phyloP scores from a whole-genome alignment of 768 basidiomycete species.

The Xerocomellus intermedius region DNA sequence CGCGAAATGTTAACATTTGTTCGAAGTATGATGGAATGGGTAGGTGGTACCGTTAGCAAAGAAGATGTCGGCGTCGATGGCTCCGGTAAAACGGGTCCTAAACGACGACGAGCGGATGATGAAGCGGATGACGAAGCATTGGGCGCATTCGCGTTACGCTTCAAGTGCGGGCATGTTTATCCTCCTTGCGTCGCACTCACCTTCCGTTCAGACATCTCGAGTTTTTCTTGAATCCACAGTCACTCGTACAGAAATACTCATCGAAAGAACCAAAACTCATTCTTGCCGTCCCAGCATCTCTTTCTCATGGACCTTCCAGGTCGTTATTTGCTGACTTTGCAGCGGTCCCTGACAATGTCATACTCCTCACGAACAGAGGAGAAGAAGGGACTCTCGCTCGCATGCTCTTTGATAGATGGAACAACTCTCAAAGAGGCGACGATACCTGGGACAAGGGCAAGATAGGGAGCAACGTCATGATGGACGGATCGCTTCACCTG shows the following conservation, averaged over 20 bases:
- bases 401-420: slow-evolving; percentile 84
- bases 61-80: slow-evolving; percentile 87
- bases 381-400: slow-evolving; percentile 81
- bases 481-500: slow-evolving; percentile 68
- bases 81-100: slow-evolving; percentile 49
- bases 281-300: slow-evolving; percentile 86
- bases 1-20: slow-evolving; percentile 94
- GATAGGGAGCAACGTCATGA: slow-evolving; percentile 82
- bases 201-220: slow-evolving; percentile 71
- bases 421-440: slow-evolving; percentile 71
- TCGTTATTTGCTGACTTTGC: slow-evolving; percentile 86
- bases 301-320: slow-evolving; percentile 91
- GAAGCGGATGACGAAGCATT: slow-evolving; percentile 80
- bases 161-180: slow-evolving; percentile 59
- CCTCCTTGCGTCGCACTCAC: not conserved
- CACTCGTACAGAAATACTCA: slow-evolving; percentile 77
- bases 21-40: slow-evolving; percentile 98
- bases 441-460: slow-evolving; percentile 88
- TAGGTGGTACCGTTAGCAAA: slow-evolving; percentile 92
- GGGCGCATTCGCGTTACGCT: slow-evolving; percentile 83
- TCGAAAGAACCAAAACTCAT: slow-evolving; percentile 91
- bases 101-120: slow-evolving; percentile 58
- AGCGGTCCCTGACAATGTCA: slow-evolving; percentile 75
- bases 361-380: slow-evolving; percentile 78
- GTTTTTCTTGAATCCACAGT: slow-evolving; percentile 82